Evolutionary conservation across 2,329 filamentous ascomycete genomes (phyloP).

Genomic region (Cadophora luteo-olivacea): DNA sequence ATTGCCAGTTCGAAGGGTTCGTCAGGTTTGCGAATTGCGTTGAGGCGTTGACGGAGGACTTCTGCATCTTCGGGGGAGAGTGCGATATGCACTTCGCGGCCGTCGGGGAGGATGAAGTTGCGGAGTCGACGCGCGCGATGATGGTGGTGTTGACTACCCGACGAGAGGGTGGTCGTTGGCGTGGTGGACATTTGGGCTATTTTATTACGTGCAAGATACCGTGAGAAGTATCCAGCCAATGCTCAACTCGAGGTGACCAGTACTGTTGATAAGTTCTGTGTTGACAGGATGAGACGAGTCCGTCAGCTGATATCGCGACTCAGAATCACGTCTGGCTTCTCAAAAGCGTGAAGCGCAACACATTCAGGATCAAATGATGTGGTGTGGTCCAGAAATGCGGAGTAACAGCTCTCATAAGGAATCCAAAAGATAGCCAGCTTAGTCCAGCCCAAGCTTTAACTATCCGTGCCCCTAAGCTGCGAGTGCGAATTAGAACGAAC

Average conservation of each 20-base stretch:
- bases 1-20: slow-evolving; percentile 60
- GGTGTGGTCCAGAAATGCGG: background rate
- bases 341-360: background rate
- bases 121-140: slow-evolving; percentile 51
- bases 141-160: slow-evolving; percentile 32
- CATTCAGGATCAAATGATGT: background rate
- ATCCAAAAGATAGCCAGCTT: background rate
- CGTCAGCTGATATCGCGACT: slow-evolving; percentile 9
- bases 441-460: background rate
- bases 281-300: background rate
- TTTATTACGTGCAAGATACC: background rate
- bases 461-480: slow-evolving; percentile 3
- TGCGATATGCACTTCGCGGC: slow-evolving; percentile 62
- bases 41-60: slow-evolving; percentile 53
- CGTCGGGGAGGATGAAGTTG: slow-evolving; percentile 62
- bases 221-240: background rate
- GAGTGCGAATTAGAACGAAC: background rate
- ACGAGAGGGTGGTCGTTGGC: slow-evolving; percentile 25
- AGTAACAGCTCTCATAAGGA: slow-evolving; percentile 5
- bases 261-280: background rate
- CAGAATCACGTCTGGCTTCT: background rate
- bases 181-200: slow-evolving; percentile 34
- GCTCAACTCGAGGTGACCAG: background rate
- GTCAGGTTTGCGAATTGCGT: slow-evolving; percentile 42
- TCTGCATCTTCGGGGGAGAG: slow-evolving; percentile 60